Evolutionary conservation across 164 flowering plant species (phyloP), one percentile per base, ranked within the genome.

Genomic region (Magnolia officinalis): DNA sequence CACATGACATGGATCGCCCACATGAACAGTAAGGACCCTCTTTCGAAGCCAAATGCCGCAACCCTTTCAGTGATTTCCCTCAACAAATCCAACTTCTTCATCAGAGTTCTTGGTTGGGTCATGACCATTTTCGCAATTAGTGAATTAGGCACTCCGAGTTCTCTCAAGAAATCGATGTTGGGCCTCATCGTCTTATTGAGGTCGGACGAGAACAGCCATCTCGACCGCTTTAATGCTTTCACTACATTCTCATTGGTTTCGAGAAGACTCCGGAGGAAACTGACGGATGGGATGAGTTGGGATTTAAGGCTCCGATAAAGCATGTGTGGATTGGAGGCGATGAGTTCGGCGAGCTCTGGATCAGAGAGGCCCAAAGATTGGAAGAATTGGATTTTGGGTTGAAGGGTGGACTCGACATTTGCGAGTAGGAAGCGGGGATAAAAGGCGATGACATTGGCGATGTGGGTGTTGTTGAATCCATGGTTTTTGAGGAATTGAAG

Each of bases 341-440:
- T 63, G 21, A 77, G 59, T 52, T 29, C 8, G 52, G 29, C 74
- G n/a, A 77, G 55, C n/a, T 72, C 51, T 6, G 70, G 6, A 63
- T 63, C 66, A 2, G 75, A 72, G 18, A 77, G 64, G 73, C 79
- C 79, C 55, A 77, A 29, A 55, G 65, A 75, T 37, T 51, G 70
- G 63, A 77, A 72, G 14, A 63, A 23, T 24, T 71, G 21, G 14
- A 77, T 8, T 20, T 63, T 71, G 74, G 79, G 79, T 24, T 50
- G 63, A 8, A 77, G 75, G 70, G 75, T 77, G 63, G 23, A 71
- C 49, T 64, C 71, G 2, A 72, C 71, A 51, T 64, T 29, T 20
- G 71, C 13, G 19, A 13, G 7, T 37, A 77, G 75, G 16, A 77
- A 8, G 14, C 23, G 23, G 72, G 79, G 79, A 5, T 31, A 5